phyloP scores from a whole-genome alignment of 2,329 filamentous ascomycete genomes.

The Penicillium sp. region DNA sequence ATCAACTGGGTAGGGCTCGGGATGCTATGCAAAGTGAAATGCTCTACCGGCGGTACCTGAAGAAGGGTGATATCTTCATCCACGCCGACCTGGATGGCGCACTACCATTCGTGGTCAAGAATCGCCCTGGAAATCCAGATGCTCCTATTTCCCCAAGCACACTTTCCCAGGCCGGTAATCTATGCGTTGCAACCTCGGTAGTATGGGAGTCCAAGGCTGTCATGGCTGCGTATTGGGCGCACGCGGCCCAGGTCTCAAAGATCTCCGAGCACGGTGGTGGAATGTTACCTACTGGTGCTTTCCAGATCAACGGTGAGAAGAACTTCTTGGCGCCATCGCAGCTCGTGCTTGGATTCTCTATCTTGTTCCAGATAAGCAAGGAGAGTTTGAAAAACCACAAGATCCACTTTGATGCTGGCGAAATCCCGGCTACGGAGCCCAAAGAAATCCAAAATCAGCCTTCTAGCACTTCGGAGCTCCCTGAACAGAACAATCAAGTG shows the following conservation, averaged over 20 bases:
- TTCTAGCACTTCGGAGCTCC: not conserved
- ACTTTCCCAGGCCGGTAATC: constrained; percentile 80
- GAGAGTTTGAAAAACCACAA: constrained; percentile 79
- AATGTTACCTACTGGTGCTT: constrained; percentile 72
- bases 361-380: constrained; percentile 86
- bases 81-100: constrained; percentile 87
- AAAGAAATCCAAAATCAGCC: constrained; percentile 1
- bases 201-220: constrained; percentile 97
- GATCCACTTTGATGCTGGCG: constrained; percentile 57
- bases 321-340: constrained; percentile 88
- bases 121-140: constrained; percentile 72
- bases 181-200: constrained; percentile 79
- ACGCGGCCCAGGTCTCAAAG: constrained; percentile 86
- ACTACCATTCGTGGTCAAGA: constrained; percentile 85
- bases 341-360: constrained; percentile 80
- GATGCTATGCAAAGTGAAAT: constrained; percentile 89
- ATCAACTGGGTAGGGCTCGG: constrained; percentile 56
- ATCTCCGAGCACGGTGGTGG: constrained; percentile 75
- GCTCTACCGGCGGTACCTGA: constrained; percentile 82
- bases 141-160: constrained; percentile 90
- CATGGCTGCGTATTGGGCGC: constrained; percentile 96
- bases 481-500: not conserved
- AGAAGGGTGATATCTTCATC: constrained; percentile 87
- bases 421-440: constrained; percentile 17
- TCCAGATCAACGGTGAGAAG: constrained; percentile 82